Evolutionary conservation across 768 basidiomycete genomes (phyloP), one percentile per base, ranked within the genome.

Genomic region (Mycena belliarum): DNA sequence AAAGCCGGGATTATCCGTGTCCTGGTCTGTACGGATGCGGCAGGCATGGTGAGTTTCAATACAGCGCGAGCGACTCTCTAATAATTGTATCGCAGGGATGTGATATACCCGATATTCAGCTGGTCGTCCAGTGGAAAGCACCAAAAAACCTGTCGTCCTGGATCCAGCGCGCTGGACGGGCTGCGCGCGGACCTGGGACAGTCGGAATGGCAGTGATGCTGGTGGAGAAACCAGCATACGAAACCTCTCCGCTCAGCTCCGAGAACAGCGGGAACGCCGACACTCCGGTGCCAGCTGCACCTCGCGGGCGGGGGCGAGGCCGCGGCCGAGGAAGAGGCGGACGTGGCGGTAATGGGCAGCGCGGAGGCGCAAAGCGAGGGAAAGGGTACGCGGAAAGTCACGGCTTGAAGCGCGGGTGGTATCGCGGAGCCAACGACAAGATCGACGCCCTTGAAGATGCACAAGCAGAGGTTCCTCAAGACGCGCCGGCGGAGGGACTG

Each of bases 81-180:
- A 25, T 37, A 26, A 9, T 23, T 35, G 23, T 6, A 11, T 15
- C n/a, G n/a, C n/a, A 52, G 51, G 51, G 51, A 1, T 33, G 29
- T 20, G 51, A 52, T 53, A 66, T 75, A 32, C 67, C 70, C 0
- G 68, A 74, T 46, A 62, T 77, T 4, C 72, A 74, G 9, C 35
- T 74, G 24, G 74, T 76, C 2, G 69, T 76, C 0, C 75, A 76
- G 41, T 77, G 74, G 74, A 76, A 73, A 28, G 29, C 69, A 0
- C 70, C 76, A 0, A 21, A 54, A 3, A 65, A 64, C 8, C 29
- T 75, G 0, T 74, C 71, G 0, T 57, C 66, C 20, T 77, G 65
- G 38, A 63, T 75, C 0, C 74, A 74, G 52, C 64, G 72, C 2
- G 73, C 73, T 0, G 73, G 74, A 0, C 60, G 72, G 4, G 73